These are phyloP conservation scores for Stemphylium vesicarium DNA, from an alignment of 2,329 filamentous ascomycete species.

Conservation along the genomic window DNA sequence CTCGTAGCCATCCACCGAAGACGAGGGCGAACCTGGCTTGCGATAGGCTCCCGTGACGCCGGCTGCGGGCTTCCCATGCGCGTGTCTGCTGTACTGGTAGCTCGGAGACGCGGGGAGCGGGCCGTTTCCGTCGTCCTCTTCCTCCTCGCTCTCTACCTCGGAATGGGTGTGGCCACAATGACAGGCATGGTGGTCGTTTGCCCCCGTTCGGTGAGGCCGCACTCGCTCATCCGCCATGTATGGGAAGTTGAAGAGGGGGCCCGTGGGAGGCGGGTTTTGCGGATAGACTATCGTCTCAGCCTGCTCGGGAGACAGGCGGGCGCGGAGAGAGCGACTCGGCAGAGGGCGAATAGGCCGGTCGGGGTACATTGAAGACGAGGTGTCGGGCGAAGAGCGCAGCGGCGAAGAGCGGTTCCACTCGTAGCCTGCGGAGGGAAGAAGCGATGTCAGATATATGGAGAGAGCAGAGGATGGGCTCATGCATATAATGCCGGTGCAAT, in stretches of 20 bases:
- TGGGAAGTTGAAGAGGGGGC: constrained; percentile 79
- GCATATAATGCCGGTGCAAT: constrained; percentile 18
- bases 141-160: constrained; percentile 67
- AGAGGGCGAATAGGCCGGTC: constrained; percentile 92
- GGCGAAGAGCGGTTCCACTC: constrained; percentile 51
- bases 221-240: constrained; percentile 45
- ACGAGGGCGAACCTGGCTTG: constrained; percentile 64
- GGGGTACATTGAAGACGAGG: constrained; percentile 79
- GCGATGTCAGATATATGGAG: constrained; percentile 42
- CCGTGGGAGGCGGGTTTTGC: constrained; percentile 71
- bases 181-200: constrained; percentile 58
- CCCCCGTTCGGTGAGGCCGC: constrained; percentile 52
- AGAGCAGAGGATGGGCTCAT: constrained; percentile 33
- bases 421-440: constrained; percentile 47
- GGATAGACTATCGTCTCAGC: constrained; percentile 84
- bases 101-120: constrained; percentile 50
- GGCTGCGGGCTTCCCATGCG: constrained; percentile 32
- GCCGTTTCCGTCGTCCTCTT: constrained; percentile 53
- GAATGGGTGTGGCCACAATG: constrained; percentile 55
- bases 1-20: constrained; percentile 87
- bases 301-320: constrained; percentile 83
- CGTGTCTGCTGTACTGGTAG: constrained; percentile 46
- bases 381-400: constrained; percentile 64
- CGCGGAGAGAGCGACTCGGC: constrained; percentile 85
- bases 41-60: constrained; percentile 42